Evolutionary conservation across 768 basidiomycete genomes (phyloP).

Genomic region (Termitomyces sp.): DNA sequence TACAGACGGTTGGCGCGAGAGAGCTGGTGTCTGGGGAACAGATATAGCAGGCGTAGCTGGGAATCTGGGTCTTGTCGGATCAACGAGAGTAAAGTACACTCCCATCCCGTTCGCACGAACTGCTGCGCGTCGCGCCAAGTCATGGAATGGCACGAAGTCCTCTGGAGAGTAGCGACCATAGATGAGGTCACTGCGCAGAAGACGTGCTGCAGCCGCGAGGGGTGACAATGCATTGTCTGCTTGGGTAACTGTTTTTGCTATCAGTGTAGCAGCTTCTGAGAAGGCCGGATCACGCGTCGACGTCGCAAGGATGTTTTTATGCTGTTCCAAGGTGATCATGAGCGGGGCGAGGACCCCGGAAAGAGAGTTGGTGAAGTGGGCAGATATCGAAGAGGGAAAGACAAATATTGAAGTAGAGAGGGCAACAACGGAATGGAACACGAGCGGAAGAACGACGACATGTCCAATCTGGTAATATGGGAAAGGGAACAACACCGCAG

Average conservation of each 20-base stretch:
- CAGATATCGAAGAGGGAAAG: constrained; percentile 63
- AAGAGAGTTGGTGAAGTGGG: constrained; percentile 52
- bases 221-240: constrained; percentile 51
- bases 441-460: constrained; percentile 52
- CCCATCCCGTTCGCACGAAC: constrained; percentile 61
- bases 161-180: constrained; percentile 57
- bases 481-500: constrained; percentile 59
- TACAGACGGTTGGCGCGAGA: constrained; percentile 10
- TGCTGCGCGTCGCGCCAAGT: constrained; percentile 44
- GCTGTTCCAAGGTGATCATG: constrained; percentile 39
- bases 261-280: constrained; percentile 21
- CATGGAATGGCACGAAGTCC: constrained; percentile 53
- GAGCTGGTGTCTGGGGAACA: constrained; percentile 24
- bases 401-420: constrained; percentile 49
- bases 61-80: constrained; percentile 59
- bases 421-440: constrained; percentile 56
- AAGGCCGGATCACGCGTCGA: constrained; percentile 42
- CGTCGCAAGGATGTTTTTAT: constrained; percentile 42
- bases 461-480: constrained; percentile 59
- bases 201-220: constrained; percentile 46
- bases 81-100: constrained; percentile 60
- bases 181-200: constrained; percentile 58
- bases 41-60: constrained; percentile 45
- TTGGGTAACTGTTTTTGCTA: constrained; percentile 30
- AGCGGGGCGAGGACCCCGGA: constrained; percentile 48